A percentile compares a stretch with the other conserved stretches of the same genome.
Conservation (phyloP, 2,329 filamentous ascomycete species). For the Stachybotrys chartarum region DNA sequence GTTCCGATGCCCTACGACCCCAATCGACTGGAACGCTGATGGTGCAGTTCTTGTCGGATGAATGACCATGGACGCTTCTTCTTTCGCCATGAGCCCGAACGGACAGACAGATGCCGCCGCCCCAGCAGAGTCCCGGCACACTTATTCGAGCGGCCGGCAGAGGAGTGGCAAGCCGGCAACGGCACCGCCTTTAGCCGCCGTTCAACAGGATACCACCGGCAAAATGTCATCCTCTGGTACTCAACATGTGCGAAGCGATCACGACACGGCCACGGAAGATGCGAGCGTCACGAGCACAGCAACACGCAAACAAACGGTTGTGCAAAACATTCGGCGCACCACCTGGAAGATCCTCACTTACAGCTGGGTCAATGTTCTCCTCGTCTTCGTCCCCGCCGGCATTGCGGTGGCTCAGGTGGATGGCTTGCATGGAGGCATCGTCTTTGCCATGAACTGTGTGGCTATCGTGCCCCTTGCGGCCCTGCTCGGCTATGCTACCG, state of each 20-base stretch:
- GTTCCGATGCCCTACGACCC: too few species aligned
- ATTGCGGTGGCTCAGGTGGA: conserved; percentile 55
- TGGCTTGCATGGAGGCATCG: conserved; percentile 48
- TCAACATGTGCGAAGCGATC: neutral
- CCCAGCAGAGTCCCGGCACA: too few species aligned
- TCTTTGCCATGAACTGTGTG: conserved; percentile 69
- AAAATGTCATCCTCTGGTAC: too few species aligned
- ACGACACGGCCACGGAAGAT: conserved; percentile 10
- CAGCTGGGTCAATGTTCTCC: conserved; percentile 71
- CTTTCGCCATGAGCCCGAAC: too few species aligned
- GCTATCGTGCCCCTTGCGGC: conserved; percentile 71
- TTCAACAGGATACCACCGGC: too few species aligned
- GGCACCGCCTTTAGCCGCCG: too few species aligned
- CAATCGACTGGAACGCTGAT: too few species aligned
- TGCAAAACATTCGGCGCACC: conserved; percentile 41
- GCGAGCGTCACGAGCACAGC: conserved; percentile 22
- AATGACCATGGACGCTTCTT: too few species aligned
- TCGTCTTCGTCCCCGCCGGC: conserved; percentile 72
- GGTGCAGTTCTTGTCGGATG: too few species aligned
- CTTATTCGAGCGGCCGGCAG: too few species aligned
- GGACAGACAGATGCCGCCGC: too few species aligned
- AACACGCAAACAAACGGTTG: conserved; percentile 32
- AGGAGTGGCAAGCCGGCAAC: too few species aligned
- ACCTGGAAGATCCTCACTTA: conserved; percentile 55
- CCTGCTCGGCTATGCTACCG: conserved; percentile 65